phyloP scores from a whole-genome alignment of 139 green algal genomes.

The Tetraselmis striata region DNA sequence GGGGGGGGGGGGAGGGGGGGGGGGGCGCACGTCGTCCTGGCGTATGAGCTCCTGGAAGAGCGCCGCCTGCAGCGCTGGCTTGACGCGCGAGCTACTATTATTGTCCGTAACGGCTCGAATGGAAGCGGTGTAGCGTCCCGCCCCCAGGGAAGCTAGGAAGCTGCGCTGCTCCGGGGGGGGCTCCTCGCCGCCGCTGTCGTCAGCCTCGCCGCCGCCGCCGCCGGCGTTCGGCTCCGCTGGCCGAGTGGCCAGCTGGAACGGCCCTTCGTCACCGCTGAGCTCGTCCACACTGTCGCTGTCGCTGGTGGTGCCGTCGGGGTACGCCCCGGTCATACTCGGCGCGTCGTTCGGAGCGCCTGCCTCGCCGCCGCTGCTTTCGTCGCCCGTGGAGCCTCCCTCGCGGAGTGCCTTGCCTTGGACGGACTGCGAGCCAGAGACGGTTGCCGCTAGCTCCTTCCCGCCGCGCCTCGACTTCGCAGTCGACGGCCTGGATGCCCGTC shows the following conservation, averaged over 20 bases:
- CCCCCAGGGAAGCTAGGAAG: neutral
- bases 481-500: too few species aligned
- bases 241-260: neutral
- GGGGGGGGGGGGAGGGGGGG: too few species aligned
- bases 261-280: neutral
- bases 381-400: too few species aligned
- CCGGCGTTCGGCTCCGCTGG: too few species aligned
- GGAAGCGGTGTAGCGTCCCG: neutral
- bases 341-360: too few species aligned
- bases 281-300: neutral
- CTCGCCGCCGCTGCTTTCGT: too few species aligned
- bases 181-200: neutral
- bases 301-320: neutral
- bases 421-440: too few species aligned
- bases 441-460: too few species aligned
- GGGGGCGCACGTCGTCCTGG: neutral
- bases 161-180: neutral
- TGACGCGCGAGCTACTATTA: neutral
- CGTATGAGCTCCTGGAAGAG: neutral
- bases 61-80: neutral
- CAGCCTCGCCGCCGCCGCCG: neutral
- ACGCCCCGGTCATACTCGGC: too few species aligned
- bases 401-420: too few species aligned
- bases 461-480: too few species aligned
- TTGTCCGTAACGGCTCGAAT: neutral